These are phyloP conservation scores for Aspergillus awamori DNA, from an alignment of 2,329 filamentous ascomycete genomes.

Conservation along the genomic window DNA sequence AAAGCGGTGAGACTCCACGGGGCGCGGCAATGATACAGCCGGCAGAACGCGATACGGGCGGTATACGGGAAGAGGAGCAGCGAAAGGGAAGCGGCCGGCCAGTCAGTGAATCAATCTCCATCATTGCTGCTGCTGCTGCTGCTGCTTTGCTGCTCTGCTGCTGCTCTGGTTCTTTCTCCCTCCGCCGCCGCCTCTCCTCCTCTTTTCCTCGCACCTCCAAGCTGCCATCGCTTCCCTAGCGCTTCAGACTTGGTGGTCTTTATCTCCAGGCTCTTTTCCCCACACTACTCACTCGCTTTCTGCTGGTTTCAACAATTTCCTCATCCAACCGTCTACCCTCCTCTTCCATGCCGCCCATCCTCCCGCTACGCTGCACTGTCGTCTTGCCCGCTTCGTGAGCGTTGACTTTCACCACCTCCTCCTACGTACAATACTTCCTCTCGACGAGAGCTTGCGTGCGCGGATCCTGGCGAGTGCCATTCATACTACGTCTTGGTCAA, in stretches of 20 bases:
- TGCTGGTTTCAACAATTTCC: constrained; percentile 11
- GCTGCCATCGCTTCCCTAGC: constrained; percentile 3
- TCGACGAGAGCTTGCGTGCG: constrained; percentile 23
- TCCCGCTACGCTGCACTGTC: constrained; percentile 35
- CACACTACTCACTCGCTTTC: constrained; percentile 13
- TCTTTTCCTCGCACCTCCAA: constrained; percentile 6
- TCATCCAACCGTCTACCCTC: constrained; percentile 20
- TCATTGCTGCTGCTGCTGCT: constrained; percentile 8
- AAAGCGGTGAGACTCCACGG: constrained; percentile 3
- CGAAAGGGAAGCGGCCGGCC: neutral
- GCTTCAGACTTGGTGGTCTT: constrained; percentile 1
- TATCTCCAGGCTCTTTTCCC: constrained; percentile 6
- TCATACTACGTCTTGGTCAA: constrained; percentile 18
- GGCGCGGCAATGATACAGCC: constrained; percentile 2
- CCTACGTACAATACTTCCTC: constrained; percentile 9
- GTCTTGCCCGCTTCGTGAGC: constrained; percentile 38
- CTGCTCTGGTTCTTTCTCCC: constrained; percentile 18
- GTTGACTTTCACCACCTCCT: constrained; percentile 27
- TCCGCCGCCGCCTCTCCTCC: constrained; percentile 19
- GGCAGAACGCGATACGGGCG: constrained; percentile 12
- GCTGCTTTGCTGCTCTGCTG: constrained; percentile 6
- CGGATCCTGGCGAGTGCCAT: constrained; percentile 8
- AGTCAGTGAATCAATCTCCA: constrained; percentile 1
- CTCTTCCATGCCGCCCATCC: constrained; percentile 36
- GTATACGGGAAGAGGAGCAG: constrained; percentile 4